Conservation (phyloP, 1,284 basidiomycete species). For the Dichomitus squalens region DNA sequence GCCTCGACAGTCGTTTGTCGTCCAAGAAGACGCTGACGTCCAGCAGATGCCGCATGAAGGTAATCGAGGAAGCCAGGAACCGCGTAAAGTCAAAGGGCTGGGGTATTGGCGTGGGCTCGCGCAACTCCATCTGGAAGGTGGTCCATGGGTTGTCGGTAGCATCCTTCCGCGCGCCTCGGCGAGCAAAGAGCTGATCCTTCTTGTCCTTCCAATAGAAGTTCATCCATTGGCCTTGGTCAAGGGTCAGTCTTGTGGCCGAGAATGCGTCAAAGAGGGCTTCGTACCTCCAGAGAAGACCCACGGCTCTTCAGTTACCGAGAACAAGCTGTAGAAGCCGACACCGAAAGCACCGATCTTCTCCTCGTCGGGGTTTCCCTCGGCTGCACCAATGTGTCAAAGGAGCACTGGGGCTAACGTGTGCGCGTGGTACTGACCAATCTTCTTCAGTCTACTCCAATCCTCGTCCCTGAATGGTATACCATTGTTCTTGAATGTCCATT, state of each 20-base stretch:
- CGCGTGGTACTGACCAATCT: slow-evolving; percentile 61
- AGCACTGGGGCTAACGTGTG: neutral
- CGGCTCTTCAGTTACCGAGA: slow-evolving; percentile 90
- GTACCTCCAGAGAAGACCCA: slow-evolving; percentile 87
- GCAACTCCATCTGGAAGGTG: slow-evolving; percentile 87
- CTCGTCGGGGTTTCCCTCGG: slow-evolving; percentile 85
- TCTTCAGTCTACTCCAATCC: slow-evolving; percentile 89
- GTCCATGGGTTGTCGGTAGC: slow-evolving; percentile 67
- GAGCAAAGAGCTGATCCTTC: slow-evolving; percentile 84
- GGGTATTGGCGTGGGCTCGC: slow-evolving; percentile 85
- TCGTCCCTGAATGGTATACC: slow-evolving; percentile 81
- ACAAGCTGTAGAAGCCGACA: slow-evolving; percentile 81
- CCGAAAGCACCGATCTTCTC: slow-evolving; percentile 89
- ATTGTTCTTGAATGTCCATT: slow-evolving; percentile 88
- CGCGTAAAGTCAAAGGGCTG: slow-evolving; percentile 84
- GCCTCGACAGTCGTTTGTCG: slow-evolving; percentile 72
- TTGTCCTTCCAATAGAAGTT: slow-evolving; percentile 97
- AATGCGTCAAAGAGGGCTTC: neutral
- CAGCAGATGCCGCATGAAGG: slow-evolving; percentile 87
- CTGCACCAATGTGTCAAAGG: slow-evolving; percentile 37
- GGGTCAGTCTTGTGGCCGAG: neutral
- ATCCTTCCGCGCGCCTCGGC: slow-evolving; percentile 68
- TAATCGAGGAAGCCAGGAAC: slow-evolving; percentile 92
- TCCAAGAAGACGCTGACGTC: slow-evolving; percentile 83
- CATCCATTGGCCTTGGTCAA: slow-evolving; percentile 78